Percentiles rank a stretch among this genome's conserved stretches.
phyloP scores from a whole-genome alignment of 352 stramenopile species.

The Pythium monospermum region DNA sequence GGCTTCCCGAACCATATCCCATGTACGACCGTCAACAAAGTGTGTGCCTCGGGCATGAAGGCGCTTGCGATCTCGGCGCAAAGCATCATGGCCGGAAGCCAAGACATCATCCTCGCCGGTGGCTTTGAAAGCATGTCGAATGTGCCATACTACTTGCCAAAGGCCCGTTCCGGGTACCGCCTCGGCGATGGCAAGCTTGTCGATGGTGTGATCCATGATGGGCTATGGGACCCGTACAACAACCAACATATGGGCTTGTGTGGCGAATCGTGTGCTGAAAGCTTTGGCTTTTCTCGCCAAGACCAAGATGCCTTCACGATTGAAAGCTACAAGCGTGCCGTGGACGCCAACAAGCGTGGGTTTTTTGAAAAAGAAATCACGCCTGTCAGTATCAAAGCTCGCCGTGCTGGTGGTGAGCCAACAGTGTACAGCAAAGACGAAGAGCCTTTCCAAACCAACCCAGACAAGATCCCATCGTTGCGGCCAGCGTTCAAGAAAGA shows the following conservation, averaged over 20 bases:
- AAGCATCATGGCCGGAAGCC: conserved; percentile 81
- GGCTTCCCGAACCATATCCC: conserved; percentile 75
- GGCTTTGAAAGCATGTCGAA: conserved; percentile 97
- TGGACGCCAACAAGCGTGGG: conserved; percentile 35
- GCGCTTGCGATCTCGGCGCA: conserved; percentile 81
- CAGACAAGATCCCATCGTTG: conserved; percentile 89
- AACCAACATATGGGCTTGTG: conserved; percentile 94
- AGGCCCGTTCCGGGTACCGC: conserved; percentile 61
- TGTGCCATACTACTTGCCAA: conserved; percentile 87
- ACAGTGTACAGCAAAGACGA: conserved; percentile 90
- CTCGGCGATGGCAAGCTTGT: conserved; percentile 87
- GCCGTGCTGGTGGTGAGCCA: conserved; percentile 28
- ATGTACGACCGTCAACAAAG: conserved; percentile 98
- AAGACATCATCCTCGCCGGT: conserved; percentile 83
- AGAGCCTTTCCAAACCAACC: conserved; percentile 67
- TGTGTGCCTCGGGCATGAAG: conserved; percentile 95
- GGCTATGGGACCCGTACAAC: conserved; percentile 92
- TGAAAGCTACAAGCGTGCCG: conserved; percentile 88
- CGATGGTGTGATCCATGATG: conserved; percentile 89
- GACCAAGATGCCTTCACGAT: conserved; percentile 92
- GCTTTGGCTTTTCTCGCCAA: conserved; percentile 84
- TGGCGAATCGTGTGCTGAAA: conserved; percentile 87
- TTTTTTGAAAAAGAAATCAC: conserved; percentile 82
- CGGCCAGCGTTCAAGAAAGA: conserved; percentile 97
- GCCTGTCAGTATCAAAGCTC: conserved; percentile 56